Conservation (phyloP, 495 filamentous ascomycete species). For the Aspergillus wentii region DNA sequence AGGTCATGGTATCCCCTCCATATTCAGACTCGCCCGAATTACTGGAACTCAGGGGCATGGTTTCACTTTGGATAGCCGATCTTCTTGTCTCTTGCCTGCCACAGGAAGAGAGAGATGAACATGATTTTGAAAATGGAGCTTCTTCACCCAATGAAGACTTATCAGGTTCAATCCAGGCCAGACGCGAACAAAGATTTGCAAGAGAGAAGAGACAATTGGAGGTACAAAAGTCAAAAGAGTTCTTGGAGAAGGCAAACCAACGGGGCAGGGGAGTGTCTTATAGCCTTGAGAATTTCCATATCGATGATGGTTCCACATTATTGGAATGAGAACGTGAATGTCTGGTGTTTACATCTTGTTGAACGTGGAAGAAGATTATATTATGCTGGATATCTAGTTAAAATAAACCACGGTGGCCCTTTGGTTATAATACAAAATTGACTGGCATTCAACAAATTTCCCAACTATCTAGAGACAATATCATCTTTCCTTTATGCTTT, state of each 20-base stretch:
- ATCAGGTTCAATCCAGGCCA: constrained; percentile 19
- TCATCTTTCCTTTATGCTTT: too few relatives aligned
- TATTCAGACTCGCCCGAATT: constrained; percentile 56
- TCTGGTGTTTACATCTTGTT: too few relatives aligned
- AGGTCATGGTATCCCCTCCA: constrained; percentile 56
- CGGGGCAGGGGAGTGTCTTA: constrained; percentile 31
- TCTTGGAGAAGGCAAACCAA: constrained; percentile 30
- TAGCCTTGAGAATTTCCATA: constrained; percentile 26
- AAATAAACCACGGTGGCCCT: too few relatives aligned
- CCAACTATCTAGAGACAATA: too few relatives aligned
- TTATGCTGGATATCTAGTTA: too few relatives aligned
- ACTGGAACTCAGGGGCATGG: constrained; percentile 59
- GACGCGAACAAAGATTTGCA: constrained; percentile 28
- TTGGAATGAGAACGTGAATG: too few relatives aligned
- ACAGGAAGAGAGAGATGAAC: constrained; percentile 6
- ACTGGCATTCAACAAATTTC: too few relatives aligned
- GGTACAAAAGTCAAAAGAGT: constrained; percentile 24
- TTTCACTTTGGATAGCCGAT: constrained; percentile 64
- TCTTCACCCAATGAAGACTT: constrained; percentile 18
- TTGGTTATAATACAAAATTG: too few relatives aligned
- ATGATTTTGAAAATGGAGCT: constrained; percentile 10
- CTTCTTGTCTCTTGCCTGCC: constrained; percentile 37
- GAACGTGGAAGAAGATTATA: too few relatives aligned
- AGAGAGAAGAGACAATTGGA: constrained; percentile 29
- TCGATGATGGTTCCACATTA: constrained; percentile 20